Conservation (phyloP, 306 rosid genomes). For the Phaseolus lunatus region DNA sequence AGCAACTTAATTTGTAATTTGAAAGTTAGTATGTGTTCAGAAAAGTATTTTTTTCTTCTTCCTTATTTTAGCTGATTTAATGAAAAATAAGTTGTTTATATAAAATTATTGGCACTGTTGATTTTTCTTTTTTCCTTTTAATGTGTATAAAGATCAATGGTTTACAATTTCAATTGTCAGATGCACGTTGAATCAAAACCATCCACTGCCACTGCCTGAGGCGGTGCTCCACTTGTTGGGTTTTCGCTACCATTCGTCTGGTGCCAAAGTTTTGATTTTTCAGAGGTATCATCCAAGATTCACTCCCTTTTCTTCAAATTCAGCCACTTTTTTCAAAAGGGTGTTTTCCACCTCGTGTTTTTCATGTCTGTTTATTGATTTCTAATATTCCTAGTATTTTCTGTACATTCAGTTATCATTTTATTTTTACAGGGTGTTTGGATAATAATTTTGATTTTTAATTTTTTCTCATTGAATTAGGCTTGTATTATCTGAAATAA, state of each 20-base stretch:
- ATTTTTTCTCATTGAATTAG: slow-evolving; percentile 24
- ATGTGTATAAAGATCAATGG: not conserved
- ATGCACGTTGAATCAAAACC: not conserved
- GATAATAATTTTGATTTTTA: not conserved
- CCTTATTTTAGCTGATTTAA: no score
- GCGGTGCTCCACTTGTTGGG: not conserved
- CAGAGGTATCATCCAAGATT: not conserved
- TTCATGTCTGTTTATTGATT: not conserved
- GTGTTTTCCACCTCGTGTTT: not conserved
- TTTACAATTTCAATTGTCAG: not conserved
- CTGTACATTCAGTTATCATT: not conserved
- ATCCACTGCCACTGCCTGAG: not conserved
- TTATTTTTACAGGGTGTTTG: not conserved
- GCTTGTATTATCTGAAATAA: slow-evolving; percentile 38
- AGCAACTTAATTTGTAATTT: no score
- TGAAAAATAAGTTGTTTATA: no score
- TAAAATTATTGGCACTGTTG: not conserved
- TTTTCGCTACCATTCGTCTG: not conserved
- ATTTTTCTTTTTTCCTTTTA: not conserved
- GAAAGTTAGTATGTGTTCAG: no score
- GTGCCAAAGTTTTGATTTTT: not conserved
- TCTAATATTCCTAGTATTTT: not conserved
- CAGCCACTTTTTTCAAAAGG: not conserved
- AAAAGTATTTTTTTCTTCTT: no score
- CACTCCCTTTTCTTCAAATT: slow-evolving; percentile 23